phyloP scores from a whole-genome alignment of 2,329 filamentous ascomycete genomes.

The Orbilia oligospora region DNA sequence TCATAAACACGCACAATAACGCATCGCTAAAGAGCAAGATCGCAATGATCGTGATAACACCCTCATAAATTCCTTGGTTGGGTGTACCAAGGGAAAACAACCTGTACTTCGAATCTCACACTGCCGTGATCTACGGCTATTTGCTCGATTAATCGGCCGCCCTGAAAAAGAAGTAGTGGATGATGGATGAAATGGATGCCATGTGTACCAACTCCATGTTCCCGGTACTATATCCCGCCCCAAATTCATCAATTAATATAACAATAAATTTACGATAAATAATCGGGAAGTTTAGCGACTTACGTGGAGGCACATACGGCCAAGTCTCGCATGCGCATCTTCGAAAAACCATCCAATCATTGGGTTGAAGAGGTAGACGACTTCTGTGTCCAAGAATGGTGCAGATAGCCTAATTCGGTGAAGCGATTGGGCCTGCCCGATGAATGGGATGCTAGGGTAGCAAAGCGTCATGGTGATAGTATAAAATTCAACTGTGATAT shows the following conservation, averaged over 20 bases:
- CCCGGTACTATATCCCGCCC: neutral
- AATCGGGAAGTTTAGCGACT: too few species aligned
- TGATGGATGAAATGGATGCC: neutral
- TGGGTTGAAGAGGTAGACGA: neutral
- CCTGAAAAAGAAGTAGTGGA: neutral
- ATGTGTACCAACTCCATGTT: neutral
- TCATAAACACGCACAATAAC: neutral
- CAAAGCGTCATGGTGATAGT: neutral
- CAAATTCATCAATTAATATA: neutral
- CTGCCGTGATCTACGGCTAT: neutral
- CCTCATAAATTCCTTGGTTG: neutral
- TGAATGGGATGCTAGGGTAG: neutral
- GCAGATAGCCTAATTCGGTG: neutral
- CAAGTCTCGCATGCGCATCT: neutral
- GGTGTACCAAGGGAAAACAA: neutral
- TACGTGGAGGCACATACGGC: too few species aligned
- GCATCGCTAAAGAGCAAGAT: neutral
- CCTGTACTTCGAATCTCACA: neutral
- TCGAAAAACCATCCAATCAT: neutral
- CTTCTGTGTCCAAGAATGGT: neutral
- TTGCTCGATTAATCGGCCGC: neutral
- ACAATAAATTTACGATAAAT: too few species aligned
- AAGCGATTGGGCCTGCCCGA: neutral
- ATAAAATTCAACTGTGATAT: neutral
- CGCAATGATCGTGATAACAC: neutral